Conservation (phyloP, 768 basidiomycete genomes). For the Termitomyces sp. region DNA sequence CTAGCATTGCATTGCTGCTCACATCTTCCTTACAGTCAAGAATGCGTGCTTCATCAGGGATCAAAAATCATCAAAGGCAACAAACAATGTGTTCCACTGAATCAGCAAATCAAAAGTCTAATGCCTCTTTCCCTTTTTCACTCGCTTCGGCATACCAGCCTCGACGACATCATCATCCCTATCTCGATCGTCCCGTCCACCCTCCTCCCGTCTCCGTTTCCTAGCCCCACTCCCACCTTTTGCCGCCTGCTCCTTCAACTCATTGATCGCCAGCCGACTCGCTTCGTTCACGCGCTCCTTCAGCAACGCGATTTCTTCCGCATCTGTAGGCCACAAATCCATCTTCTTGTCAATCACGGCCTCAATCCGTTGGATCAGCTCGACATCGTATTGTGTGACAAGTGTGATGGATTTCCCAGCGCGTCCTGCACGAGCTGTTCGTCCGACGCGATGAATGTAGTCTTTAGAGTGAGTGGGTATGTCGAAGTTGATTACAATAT, state of each 20-base stretch:
- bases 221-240: constrained; percentile 33
- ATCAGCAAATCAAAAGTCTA: constrained; percentile 23
- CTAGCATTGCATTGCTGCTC: constrained; percentile 17
- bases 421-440: constrained; percentile 96
- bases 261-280: constrained; percentile 65
- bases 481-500: constrained; percentile 97
- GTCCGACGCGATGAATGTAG: constrained; percentile 97
- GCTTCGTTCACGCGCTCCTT: constrained; percentile 90
- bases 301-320: constrained; percentile 83
- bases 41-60: constrained; percentile 72
- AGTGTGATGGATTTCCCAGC: constrained; percentile 97
- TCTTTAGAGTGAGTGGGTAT: constrained; percentile 98
- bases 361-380: constrained; percentile 93
- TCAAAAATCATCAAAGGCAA: constrained; percentile 52
- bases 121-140: constrained; percentile 44
- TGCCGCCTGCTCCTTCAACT: constrained; percentile 71
- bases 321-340: constrained; percentile 80
- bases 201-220: constrained; percentile 39
- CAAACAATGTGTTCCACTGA: constrained; percentile 64
- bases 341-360: constrained; percentile 89
- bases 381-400: constrained; percentile 98
- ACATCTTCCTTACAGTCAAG: constrained; percentile 63
- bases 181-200: constrained; percentile 70
- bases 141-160: constrained; percentile 75
- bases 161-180: constrained; percentile 91